Evolutionary conservation across 768 basidiomycete genomes (phyloP).

Genomic region (Crepidotus variabilis): DNA sequence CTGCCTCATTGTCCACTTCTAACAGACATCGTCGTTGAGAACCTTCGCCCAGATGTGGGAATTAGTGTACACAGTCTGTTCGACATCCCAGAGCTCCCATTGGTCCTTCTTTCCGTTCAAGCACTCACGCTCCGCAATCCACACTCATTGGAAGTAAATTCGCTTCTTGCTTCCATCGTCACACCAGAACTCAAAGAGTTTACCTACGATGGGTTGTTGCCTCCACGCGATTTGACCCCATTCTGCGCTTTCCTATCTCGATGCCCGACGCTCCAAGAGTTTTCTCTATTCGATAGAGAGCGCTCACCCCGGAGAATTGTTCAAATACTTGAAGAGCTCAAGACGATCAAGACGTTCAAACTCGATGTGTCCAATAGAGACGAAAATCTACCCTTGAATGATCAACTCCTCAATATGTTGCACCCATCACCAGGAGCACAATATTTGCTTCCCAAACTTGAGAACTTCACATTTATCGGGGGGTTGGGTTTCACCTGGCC

Average conservation of each 20-base stretch:
- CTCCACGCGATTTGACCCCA: neutral
- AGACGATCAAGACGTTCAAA: neutral
- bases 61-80: neutral
- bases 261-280: neutral
- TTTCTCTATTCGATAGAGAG: neutral
- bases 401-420: neutral
- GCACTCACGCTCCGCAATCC: neutral
- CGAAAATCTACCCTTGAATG: neutral
- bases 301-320: neutral
- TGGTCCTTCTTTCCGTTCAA: neutral
- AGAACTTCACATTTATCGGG: neutral
- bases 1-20: neutral
- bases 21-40: neutral
- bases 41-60: neutral
- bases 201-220: neutral
- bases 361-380: neutral
- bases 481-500: neutral
- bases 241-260: neutral
- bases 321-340: neutral
- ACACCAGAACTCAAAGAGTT: neutral
- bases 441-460: neutral
- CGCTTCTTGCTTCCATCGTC: neutral
- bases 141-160: neutral
- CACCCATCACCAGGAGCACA: neutral
- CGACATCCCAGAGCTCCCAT: neutral